Base-by-base conservation (phyloP, 2,329 filamentous ascomycete species). In the Mariannaea sp. region DNA sequence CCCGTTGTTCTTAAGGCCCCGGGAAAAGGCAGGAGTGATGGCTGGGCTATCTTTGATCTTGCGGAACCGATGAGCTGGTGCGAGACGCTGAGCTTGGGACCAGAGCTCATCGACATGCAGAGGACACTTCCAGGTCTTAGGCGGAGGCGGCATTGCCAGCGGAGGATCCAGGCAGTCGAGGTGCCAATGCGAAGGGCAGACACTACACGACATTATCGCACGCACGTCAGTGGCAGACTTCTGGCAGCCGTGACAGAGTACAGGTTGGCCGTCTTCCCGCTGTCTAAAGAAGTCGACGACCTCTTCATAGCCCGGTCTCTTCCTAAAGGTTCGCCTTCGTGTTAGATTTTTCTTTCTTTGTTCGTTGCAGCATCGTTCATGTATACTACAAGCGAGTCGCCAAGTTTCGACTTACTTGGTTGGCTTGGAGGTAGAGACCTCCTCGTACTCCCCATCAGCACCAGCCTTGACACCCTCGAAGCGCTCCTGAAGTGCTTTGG, bases 121-220 rank as follows among this genome's bases (percentile, higher is more conserved):
- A 43, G 93, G 93, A 68, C 94, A 99, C 72, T 86, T 88, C 90
- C 92, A 99, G 49, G 86, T 88, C 65, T 87, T 85, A 45, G 87
- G 79, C 44, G 85, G 81, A 9, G 92, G 92, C 32, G 91, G 89
- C 49, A 89, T 85, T 27, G 92, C 85, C 67, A 92, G 75, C 27
- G 93, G 92, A 22, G 91, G 90, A 68, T 95, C 87, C 13, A 96
- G 77, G 73, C 94, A 99, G 72, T 97, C 93, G 45, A 96, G 78
- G 75, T 99, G 94, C 89, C 92, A 99, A 67, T 87, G 82, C 27
- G 90, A 80, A 10, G 83, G 79, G 73, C 93, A 99, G 65, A 82
- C 84, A 71, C 92, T 92, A 76, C 93, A 99, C 39, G 88, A 85
- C 61, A 97, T 88, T 64, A 97, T 92, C 61, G 87, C 83, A 20